Evolutionary conservation across 148 eudicot species (phyloP), one percentile per base, ranked within the genome.

Genomic region (Nyssa sinensis): DNA sequence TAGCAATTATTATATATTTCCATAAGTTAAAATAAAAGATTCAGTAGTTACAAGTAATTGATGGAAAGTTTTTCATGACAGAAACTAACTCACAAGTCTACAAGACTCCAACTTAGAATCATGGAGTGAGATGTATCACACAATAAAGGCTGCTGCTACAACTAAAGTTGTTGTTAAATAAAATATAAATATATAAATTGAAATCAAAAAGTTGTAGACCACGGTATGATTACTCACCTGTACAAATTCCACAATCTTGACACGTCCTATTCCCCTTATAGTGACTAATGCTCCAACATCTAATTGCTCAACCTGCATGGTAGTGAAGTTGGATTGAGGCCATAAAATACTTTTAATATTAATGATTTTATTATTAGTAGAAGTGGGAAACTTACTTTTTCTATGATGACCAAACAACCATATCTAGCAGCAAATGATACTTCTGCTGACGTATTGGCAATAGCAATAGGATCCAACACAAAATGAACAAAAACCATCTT

Each of bases 361-460:
- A 5, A 27, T 10, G 35, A 30, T 25, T 17, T 19, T 19, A 67
- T 3, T 47, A 28, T 57, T 14, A 21, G 9, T 11, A 66, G 25
- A 24, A 69, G 62, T 7, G 9, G 51, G 24, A 24, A 67, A 64
- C 86, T 86, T 65, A 86, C 88, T 74, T 78, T 86, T 62, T 86
- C 88, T 47, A 86, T 78, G n/a, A 35, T 44, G 33, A 81, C 86
- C 82, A 86, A 73, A 74, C 86, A 86, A 70, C 84, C 86, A 83
- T 82, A 86, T 82, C 79, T 75, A 69, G 88, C 86, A 65, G 84
- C 86, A 78, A 82, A 86, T 25, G 88, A 86, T 65, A 84, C 83
- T 75, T 82, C 84, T 64, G 77, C 70, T 7, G 77, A 73, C 29
- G 82, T 64, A 35, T 73, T 74, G 41, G 62, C 72, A 32, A 78